Evolutionary conservation across 192 early-diverging fungal species (phyloP).

Genomic region (Haplosporangium gracile): DNA sequence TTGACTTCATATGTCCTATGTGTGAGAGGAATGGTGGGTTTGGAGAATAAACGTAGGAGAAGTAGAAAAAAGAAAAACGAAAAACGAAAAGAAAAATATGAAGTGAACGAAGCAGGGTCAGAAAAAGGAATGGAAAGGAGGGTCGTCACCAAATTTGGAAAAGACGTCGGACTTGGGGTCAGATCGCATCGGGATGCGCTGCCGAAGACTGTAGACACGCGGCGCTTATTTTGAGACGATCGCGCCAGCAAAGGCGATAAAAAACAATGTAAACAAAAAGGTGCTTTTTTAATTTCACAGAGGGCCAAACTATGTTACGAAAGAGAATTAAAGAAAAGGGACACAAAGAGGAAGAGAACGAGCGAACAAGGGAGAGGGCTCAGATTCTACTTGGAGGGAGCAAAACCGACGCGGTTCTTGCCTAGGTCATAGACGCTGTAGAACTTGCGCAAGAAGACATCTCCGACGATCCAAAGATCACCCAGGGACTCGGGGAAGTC

Average conservation of each 20-base stretch:
- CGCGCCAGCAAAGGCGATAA: neutral
- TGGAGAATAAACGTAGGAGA: neutral
- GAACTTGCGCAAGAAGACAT: conserved; percentile 84
- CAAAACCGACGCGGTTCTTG: conserved; percentile 77
- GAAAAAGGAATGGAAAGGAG: neutral
- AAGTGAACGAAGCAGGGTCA: neutral
- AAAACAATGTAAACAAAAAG: neutral
- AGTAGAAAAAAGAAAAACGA: neutral
- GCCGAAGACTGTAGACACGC: neutral
- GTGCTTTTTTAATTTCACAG: neutral
- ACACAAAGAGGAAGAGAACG: neutral
- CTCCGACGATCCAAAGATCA: conserved; percentile 87
- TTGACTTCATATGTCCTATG: conserved; percentile 4
- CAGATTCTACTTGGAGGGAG: conserved; percentile 18
- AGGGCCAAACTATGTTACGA: neutral
- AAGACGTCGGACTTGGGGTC: neutral
- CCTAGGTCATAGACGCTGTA: conserved; percentile 79
- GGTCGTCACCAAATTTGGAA: neutral
- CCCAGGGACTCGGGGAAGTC: conserved; percentile 86
- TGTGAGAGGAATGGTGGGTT: no score
- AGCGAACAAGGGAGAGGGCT: neutral
- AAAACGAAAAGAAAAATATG: no score
- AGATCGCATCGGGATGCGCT: neutral
- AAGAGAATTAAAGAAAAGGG: neutral
- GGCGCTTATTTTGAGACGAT: neutral